Conservation (phyloP, 2,329 filamentous ascomycete genomes). For the Simplicillium sp. region DNA sequence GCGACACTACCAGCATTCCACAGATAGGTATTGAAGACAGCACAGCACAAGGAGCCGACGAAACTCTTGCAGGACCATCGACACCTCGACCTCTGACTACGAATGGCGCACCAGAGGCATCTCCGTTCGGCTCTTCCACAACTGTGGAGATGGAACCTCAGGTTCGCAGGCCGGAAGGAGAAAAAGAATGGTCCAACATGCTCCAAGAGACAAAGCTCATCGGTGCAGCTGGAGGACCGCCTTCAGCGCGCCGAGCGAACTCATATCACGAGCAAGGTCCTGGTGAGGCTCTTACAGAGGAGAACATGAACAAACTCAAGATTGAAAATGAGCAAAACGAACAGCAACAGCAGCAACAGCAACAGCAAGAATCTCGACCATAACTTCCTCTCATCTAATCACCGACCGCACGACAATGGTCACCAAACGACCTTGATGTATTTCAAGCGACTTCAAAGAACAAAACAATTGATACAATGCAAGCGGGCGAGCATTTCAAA, state of each 20-base stretch:
- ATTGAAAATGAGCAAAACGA: conserved; percentile 17
- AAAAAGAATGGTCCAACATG: conserved; percentile 30
- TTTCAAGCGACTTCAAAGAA: no score
- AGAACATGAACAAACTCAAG: conserved; percentile 40
- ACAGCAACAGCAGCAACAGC: conserved; percentile 1
- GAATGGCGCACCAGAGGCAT: conserved; percentile 27
- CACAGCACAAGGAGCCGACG: conserved; percentile 13
- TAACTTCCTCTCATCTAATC: not conserved
- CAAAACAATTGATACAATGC: no score
- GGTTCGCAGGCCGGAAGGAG: conserved; percentile 23
- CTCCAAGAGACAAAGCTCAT: conserved; percentile 38
- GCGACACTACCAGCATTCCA: conserved; percentile 30
- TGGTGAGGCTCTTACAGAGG: conserved; percentile 40
- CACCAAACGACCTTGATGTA: no score
- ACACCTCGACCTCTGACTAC: conserved; percentile 31
- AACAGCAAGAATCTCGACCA: not conserved
- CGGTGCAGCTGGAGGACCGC: conserved; percentile 30
- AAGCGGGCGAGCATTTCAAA: no score
- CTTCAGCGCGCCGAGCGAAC: conserved; percentile 19
- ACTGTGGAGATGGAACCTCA: conserved; percentile 21
- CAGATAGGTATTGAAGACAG: conserved; percentile 22
- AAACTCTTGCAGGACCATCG: conserved; percentile 19
- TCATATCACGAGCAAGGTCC: conserved; percentile 23
- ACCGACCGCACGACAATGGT: no score
- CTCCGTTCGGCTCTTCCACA: conserved; percentile 28